A percentile compares a stretch with the other conserved stretches of the same genome.
Evolutionary conservation across 768 basidiomycete species (phyloP).

Genomic region (Aureoboletus auriporus): DNA sequence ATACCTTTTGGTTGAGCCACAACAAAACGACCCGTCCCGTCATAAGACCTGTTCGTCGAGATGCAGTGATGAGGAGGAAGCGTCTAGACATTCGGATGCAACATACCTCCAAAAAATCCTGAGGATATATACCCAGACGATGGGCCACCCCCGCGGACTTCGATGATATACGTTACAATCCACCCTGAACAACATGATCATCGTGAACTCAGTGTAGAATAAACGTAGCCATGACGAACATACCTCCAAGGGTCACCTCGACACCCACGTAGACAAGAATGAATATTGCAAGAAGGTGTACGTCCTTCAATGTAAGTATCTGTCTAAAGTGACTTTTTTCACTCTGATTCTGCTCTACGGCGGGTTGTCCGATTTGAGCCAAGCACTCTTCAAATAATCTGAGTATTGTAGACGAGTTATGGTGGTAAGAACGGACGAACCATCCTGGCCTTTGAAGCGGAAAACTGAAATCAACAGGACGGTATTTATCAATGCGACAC

Average conservation of each 20-base stretch:
- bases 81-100: too few species aligned
- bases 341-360: constrained; percentile 33
- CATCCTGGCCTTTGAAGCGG: constrained; percentile 62
- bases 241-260: constrained; percentile 50
- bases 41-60: constrained; percentile 42
- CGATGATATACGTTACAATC: constrained; percentile 61
- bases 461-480: constrained; percentile 52
- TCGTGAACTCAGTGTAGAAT: not conserved
- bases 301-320: constrained; percentile 48
- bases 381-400: constrained; percentile 43
- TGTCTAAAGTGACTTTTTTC: constrained; percentile 42
- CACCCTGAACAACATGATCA: constrained; percentile 41
- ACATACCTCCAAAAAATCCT: constrained; percentile 34
- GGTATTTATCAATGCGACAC: constrained; percentile 55
- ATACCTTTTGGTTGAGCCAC: constrained; percentile 52
- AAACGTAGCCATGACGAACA: not conserved
- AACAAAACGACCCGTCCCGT: constrained; percentile 52
- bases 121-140: constrained; percentile 50
- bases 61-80: too few species aligned
- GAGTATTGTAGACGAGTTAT: not conserved
- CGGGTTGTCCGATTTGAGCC: constrained; percentile 46
- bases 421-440: constrained; percentile 28
- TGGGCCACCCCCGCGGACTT: constrained; percentile 40
- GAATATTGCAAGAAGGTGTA: constrained; percentile 63
- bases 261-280: constrained; percentile 66